Base-by-base conservation (phyloP, 208 protist species). In the Phytomonas francai region DNA sequence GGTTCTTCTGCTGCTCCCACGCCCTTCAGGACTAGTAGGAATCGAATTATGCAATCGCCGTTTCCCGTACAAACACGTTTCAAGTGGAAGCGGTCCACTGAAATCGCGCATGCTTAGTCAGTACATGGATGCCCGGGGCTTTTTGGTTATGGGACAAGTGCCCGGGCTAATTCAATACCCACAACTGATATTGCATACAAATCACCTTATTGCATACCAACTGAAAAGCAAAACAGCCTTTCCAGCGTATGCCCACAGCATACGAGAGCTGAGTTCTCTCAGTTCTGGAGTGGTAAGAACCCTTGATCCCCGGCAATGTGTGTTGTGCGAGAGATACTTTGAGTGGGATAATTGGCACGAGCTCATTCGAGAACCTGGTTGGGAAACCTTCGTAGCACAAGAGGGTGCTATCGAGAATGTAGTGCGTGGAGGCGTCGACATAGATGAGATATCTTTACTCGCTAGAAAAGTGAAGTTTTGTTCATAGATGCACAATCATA, bases 281-380 rank as follows among this genome's bases (percentile, higher is more conserved):
- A 65, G 72, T 33, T 56, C 56, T 16, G 29, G 25, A 27, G 67
- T 68, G 58, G 34, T 88, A 28, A 59, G 60, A 32, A 79, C 79
- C 51, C 64, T 93, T 60, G 69, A 78, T n/a, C 80, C 84, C 39
- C 34, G 65, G n/a, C 70, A 80, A 51, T 78, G 79, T 19, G 65
- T 91, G 30, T 28, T 93, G n/a, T 76, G 70, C 33, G 27, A 7
- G 29, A 72, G 70, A 4, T 84, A 84, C 72, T 81, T 69, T n/a
- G 83, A 93, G 73, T 93, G 88, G 88, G 88, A 91, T 66, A 84
- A 82, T 77, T 91, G 83, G 84, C 77, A 76, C 5, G 84, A 93
- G 67, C 76, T 85, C 22, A 58, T 79, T 22, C 67, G 73, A 42
- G 88, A 93, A 71, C 88, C 88, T 0, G 88, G 83, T 12, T 91